Evolutionary conservation across 2,329 filamentous ascomycete genomes (phyloP).

Genomic region (Fusarium pilosicola): DNA sequence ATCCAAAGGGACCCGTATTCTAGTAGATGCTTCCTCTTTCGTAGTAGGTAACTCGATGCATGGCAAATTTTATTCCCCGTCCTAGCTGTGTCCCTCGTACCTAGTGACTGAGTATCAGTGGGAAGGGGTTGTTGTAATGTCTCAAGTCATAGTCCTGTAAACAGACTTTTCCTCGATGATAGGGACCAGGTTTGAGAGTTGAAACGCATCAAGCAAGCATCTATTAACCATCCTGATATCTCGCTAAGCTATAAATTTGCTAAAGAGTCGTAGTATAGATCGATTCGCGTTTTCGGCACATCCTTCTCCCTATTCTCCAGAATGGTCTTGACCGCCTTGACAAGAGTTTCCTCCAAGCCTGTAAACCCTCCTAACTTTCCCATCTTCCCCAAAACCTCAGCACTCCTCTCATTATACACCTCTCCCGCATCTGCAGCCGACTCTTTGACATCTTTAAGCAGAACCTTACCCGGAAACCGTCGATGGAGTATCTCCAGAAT

Average conservation of each 20-base stretch:
- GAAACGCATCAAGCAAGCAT: rapidly evolving
- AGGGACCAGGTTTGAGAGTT: rapidly evolving
- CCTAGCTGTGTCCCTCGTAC: neutral
- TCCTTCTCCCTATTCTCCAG: neutral
- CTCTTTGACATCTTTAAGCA: rapidly evolving
- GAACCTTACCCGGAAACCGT: neutral
- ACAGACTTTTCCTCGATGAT: rapidly evolving
- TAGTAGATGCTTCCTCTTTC: neutral
- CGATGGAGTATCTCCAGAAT: neutral
- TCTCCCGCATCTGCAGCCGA: neutral
- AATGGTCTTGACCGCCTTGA: rapidly evolving
- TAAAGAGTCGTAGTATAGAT: neutral
- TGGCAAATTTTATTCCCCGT: rapidly evolving
- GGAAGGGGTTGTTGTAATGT: neutral
- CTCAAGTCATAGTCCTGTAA: rapidly evolving
- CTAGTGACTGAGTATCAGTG: too few species aligned
- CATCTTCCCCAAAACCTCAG: neutral
- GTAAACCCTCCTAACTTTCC: neutral
- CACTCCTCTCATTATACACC: rapidly evolving
- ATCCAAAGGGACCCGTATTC: rapidly evolving
- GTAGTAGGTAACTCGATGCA: neutral
- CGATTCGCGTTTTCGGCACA: neutral
- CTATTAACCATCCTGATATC: rapidly evolving
- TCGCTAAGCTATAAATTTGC: neutral
- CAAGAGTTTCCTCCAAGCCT: rapidly evolving